Evolutionary conservation across 257 asterid species (phyloP).

Genomic region (Nicotiana otophora): DNA sequence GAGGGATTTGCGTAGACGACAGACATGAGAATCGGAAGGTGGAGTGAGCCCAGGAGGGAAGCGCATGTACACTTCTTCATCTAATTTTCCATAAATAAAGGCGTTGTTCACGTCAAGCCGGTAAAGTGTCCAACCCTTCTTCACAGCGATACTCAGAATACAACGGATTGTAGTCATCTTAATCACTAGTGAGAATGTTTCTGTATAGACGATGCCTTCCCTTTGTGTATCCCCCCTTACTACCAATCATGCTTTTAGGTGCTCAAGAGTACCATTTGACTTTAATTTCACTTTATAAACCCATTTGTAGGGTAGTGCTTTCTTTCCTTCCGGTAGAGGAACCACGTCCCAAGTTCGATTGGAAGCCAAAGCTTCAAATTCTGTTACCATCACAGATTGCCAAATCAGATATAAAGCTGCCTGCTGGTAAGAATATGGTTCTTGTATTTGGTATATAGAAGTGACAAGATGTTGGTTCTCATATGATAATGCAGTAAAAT

Average conservation of each 20-base stretch:
- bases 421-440: background rate
- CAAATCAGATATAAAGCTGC: background rate
- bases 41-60: no score
- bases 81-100: no score
- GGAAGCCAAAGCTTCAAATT: background rate
- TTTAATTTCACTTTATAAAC: no score
- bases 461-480: background rate
- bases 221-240: background rate
- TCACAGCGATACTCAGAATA: background rate
- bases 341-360: background rate
- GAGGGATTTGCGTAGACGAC: no score
- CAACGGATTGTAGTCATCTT: background rate
- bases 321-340: no score
- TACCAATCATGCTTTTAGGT: background rate
- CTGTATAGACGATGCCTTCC: background rate
- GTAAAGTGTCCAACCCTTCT: background rate
- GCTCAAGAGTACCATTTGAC: no score
- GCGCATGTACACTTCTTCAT: no score
- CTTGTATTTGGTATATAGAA: background rate
- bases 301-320: no score
- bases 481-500: background rate
- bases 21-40: no score
- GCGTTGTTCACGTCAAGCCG: no score
- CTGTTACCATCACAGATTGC: background rate
- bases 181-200: background rate